phyloP scores from a whole-genome alignment of 345 rosid species.

The Salix brachista region DNA sequence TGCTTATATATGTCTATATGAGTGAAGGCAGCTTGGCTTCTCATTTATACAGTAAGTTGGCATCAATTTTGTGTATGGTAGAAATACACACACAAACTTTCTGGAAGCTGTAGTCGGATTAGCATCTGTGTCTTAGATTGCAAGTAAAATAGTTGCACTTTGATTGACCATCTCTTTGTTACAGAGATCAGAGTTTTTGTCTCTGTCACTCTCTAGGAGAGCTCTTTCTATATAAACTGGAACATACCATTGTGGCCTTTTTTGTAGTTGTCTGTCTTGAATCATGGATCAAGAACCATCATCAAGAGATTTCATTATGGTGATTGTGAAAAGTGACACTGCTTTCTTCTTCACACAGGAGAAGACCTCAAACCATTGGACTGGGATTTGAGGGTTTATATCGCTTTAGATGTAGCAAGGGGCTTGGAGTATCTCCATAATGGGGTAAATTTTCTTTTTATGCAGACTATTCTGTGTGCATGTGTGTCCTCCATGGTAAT shows the following conservation, averaged over 20 bases:
- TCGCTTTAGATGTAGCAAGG: slow-evolving; percentile 88
- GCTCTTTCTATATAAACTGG: neutral
- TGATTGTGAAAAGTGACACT: neutral
- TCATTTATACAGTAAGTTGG: slow-evolving; percentile 79
- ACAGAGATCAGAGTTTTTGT: neutral
- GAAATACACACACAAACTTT: slow-evolving; percentile 1
- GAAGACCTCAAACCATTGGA: slow-evolving; percentile 50
- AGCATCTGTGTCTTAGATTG: neutral
- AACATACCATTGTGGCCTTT: neutral
- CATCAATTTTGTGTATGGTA: slow-evolving; percentile 7
- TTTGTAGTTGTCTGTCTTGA: neutral
- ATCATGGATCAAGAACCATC: neutral
- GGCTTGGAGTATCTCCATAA: slow-evolving; percentile 99
- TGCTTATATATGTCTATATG: slow-evolving; percentile 95
- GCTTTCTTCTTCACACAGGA: slow-evolving; percentile 38
- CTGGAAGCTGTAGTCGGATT: slow-evolving; percentile 1
- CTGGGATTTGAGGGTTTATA: slow-evolving; percentile 86
- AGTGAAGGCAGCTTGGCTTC: slow-evolving; percentile 95
- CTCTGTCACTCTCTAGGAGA: neutral
- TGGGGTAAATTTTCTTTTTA: slow-evolving; percentile 52
- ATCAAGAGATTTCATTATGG: neutral
- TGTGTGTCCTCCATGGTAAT: neutral
- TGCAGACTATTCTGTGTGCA: neutral
- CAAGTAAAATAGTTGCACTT: neutral
- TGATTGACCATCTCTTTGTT: neutral